Evolutionary conservation across 139 green algal genomes (phyloP), one percentile per base, ranked within the genome.

Genomic region (Deuterostichococcus epilithicus): DNA sequence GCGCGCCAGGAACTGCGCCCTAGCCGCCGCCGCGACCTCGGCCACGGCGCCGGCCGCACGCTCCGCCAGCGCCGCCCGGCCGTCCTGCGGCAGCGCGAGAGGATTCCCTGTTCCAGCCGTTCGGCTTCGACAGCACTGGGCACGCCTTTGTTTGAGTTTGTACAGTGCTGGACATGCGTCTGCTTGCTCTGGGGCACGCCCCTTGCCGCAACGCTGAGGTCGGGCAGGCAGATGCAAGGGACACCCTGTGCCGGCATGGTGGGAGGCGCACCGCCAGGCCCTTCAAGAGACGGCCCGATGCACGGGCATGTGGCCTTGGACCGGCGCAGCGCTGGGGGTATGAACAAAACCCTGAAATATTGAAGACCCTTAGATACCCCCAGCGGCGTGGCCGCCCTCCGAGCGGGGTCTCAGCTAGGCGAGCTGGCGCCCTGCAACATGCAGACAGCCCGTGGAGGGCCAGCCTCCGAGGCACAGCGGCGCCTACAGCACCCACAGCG

Each of bases 1-100:
- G 39, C 81, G 75, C 1, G 74, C 70, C 74, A 94, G 77, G 80
- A 94, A 94, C 13, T 47, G 67, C 63, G 81, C 81, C 28, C 85
- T 83, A 63, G 80, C 78, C 45, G 88, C 65, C 47, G 67, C 44
- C 3, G 59, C 58, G 15, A 87, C 44, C 22, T 74, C 60, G 0
- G 71, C 63, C 52, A 87, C 33, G 4, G 47, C 65, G 23, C 66
- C 63, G 32, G 87, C 38, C 3, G 80, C 78, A 0, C 28, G 32
- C 70, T 86, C 75, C 33, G 89, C 68, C 30, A 87, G 75, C 4
- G 85, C 76, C 28, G 84, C 52, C 2, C 88, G 79, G 23, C 65
- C 80, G 79, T 94, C 87, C 63, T 86, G 78, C 52, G 78, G 28
- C 1, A 36, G 26, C 37, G 8, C 38, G 67, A 28, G 5, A 28